Base-by-base conservation (phyloP, 768 basidiomycete species). In the Podaxis sp. region DNA sequence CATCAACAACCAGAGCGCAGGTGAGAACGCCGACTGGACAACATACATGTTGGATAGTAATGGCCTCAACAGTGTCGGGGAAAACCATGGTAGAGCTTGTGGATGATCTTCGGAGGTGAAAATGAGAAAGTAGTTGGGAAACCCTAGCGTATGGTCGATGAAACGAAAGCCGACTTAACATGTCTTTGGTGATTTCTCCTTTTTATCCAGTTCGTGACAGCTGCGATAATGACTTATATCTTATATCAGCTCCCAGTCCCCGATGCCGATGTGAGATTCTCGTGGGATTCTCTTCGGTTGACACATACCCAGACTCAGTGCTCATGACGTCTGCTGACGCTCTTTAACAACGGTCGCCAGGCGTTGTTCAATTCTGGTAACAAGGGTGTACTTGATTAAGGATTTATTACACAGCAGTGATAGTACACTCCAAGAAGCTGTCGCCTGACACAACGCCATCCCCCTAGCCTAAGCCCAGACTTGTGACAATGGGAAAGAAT, bases 41-140 rank as follows among this genome's bases (percentile, higher is more conserved):
- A 36, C 57, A 24, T 65, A 80, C 81, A 68, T 86, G 82, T 12
- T 84, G 73, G 72, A 94, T 89, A 61, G 86, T 84, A 64, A 93
- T 84, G 3, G 90, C 92, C 49, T 90, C 82, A 70, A 90, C 82
- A 8, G 80, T 88, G 38, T 79, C 68, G 0, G 89, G 90, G 57
- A 82, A 76, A 1, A 85, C 74, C 84, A 87, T 87, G 40, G 39
- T 12, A 24, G 64, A 30, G n/a, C 11, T 57, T 38, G 48, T 42
- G 53, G 52, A 60, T 59, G 42, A 30, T 36, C 42, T 40, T 51
- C 57, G 26, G 67, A 62, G 58, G 65, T 51, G 52, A 73, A 74
- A 57, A 79, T 46, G 38, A 24, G 61, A 38, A 55, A 65, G 40
- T 76, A 76, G 62, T 69, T 74, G 40, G 70, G 42, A 28, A 76